These are phyloP conservation scores for Syzygium syzygioides DNA, from an alignment of 441 rosid species.

Conservation along the genomic window DNA sequence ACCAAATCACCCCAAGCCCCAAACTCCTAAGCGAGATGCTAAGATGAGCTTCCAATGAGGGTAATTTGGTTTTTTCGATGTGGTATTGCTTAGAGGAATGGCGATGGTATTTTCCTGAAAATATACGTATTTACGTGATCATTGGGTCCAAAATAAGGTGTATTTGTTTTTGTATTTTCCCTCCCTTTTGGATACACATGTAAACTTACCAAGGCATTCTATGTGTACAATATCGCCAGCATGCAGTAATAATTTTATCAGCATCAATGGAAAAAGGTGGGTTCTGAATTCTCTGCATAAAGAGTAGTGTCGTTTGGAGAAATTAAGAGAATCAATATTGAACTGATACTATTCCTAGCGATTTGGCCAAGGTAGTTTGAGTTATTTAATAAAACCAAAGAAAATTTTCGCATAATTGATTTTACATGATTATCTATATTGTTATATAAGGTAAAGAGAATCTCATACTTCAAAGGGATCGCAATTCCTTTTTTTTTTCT, in stretches of 20 bases:
- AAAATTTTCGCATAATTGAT: background rate
- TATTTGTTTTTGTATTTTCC: background rate
- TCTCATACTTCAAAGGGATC: background rate
- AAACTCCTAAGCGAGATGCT: background rate
- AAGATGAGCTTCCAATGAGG: background rate
- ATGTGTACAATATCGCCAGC: background rate
- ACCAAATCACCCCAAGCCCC: background rate
- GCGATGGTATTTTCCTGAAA: background rate
- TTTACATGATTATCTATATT: background rate
- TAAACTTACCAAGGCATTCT: background rate
- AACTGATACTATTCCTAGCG: background rate
- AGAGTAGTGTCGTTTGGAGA: background rate
- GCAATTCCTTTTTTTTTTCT: background rate
- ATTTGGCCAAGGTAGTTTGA: background rate
- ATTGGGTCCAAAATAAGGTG: background rate
- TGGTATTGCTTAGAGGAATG: background rate
- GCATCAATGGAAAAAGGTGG: background rate
- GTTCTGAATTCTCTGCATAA: background rate
- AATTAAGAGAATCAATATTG: background rate
- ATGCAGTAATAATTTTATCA: background rate
- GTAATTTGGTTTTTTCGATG: background rate
- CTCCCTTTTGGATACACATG: background rate
- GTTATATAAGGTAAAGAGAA: background rate
- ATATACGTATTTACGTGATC: background rate
- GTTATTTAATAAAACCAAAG: background rate